Evolutionary conservation across 192 early-diverging fungal species (phyloP).

Genomic region (Helicostylum pulchrum): DNA sequence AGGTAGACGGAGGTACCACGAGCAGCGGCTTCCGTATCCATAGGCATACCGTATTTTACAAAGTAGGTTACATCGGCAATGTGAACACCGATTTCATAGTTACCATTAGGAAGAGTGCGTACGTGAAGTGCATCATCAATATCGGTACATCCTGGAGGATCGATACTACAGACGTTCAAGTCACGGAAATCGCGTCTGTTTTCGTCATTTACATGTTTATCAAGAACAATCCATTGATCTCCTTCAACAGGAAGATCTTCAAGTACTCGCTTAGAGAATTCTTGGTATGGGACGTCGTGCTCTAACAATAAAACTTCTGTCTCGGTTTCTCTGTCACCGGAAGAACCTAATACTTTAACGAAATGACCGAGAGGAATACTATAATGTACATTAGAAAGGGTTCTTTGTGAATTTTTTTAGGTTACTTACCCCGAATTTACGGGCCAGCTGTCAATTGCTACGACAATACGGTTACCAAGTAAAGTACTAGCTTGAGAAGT

Average conservation of each 20-base stretch:
- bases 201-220: slow-evolving; percentile 61
- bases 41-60: slow-evolving; percentile 71
- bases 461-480: slow-evolving; percentile 85
- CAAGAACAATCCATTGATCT: slow-evolving; percentile 75
- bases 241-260: slow-evolving; percentile 85
- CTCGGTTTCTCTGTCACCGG: slow-evolving; percentile 93
- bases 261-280: slow-evolving; percentile 85
- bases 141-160: slow-evolving; percentile 99
- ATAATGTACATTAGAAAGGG: background rate
- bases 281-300: slow-evolving; percentile 93
- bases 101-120: slow-evolving; percentile 47
- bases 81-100: slow-evolving; percentile 60
- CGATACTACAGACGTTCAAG: slow-evolving; percentile 92
- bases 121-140: slow-evolving; percentile 98
- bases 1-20: slow-evolving; percentile 95
- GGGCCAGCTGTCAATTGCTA: slow-evolving; percentile 89
- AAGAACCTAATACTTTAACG: slow-evolving; percentile 84
- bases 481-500: slow-evolving; percentile 84
- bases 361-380: slow-evolving; percentile 87
- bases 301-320: slow-evolving; percentile 95
- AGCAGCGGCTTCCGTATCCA: slow-evolving; percentile 82
- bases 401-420: no score
- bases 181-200: slow-evolving; percentile 79
- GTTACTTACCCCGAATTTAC: slow-evolving; percentile 60
- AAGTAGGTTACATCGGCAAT: slow-evolving; percentile 98